Conservation (phyloP, 1,284 basidiomycete species). For the Heterobasidion annosum region DNA sequence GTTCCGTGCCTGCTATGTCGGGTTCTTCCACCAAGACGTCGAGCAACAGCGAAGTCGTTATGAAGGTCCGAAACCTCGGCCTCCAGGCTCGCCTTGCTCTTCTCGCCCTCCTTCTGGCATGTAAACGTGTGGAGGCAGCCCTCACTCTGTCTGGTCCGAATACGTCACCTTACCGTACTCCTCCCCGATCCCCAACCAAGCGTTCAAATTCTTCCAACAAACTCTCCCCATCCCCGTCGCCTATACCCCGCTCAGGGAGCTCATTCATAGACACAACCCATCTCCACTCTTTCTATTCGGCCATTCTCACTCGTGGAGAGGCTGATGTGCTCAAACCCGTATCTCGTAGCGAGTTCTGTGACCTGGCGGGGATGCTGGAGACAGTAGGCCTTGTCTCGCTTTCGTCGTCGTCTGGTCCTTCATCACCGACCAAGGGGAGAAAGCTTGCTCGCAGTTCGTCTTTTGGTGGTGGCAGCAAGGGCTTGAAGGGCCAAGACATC, state of each 20-base stretch:
- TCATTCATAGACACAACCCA: constrained; percentile 44
- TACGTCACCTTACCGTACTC: constrained; percentile 22
- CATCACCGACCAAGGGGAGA: constrained; percentile 31
- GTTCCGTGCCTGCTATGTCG: constrained; percentile 16
- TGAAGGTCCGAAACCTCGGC: constrained; percentile 57
- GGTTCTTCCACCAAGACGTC: constrained; percentile 18
- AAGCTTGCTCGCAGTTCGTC: constrained; percentile 48
- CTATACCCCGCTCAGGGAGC: constrained; percentile 14
- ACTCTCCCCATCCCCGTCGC: constrained; percentile 12
- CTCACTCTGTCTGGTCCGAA: constrained; percentile 35
- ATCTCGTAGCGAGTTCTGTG: constrained; percentile 66
- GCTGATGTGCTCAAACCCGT: constrained; percentile 49
- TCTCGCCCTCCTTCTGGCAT: constrained; percentile 52
- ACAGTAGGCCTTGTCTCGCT: constrained; percentile 56
- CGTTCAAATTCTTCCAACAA: constrained; percentile 28
- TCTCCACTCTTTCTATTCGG: constrained; percentile 55
- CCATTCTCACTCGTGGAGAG: constrained; percentile 47
- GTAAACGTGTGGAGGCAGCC: constrained; percentile 47
- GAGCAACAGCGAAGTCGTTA: constrained; percentile 48
- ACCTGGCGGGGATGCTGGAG: constrained; percentile 63
- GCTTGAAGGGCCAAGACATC: constrained; percentile 37
- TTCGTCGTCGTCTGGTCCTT: constrained; percentile 19
- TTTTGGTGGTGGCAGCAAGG: constrained; percentile 36
- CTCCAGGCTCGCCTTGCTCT: constrained; percentile 66
- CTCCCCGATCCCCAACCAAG: constrained; percentile 36